Conservation (phyloP, 106 monocot genomes). For the Dioscorea dumetorum region DNA sequence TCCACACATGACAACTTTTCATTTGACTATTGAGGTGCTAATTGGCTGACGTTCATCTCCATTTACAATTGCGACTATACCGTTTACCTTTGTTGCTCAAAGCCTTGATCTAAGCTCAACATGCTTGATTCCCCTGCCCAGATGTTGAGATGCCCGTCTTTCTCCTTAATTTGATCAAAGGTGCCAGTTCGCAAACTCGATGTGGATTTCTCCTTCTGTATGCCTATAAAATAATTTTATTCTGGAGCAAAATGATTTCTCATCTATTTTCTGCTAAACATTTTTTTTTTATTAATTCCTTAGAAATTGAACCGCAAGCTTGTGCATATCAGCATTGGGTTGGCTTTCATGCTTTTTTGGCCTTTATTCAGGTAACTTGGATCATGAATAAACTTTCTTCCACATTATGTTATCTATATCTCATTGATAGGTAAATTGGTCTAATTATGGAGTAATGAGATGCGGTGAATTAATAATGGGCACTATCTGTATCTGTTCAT, state of each 20-base stretch:
- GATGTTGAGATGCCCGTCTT: neutral
- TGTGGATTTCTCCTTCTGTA: neutral
- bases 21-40: no score
- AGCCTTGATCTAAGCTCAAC: neutral
- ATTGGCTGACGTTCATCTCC: no score
- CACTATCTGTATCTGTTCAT: neutral
- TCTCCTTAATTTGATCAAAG: neutral
- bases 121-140: neutral
- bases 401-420: neutral
- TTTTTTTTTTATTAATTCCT: neutral
- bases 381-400: conserved; percentile 1
- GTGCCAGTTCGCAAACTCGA: neutral
- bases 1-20: no score
- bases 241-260: neutral
- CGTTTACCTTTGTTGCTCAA: neutral
- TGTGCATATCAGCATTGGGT: conserved; percentile 38
- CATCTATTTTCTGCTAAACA: neutral
- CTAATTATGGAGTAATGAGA: no score
- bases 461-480: no score
- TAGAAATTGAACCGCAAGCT: conserved; percentile 49
- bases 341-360: conserved; percentile 46
- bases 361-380: conserved; percentile 57
- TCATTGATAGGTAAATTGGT: neutral
- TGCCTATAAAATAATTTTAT: neutral
- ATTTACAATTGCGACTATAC: neutral